Evolutionary conservation across 768 basidiomycete genomes (phyloP).

Genomic region (Mycena rebaudengoi): DNA sequence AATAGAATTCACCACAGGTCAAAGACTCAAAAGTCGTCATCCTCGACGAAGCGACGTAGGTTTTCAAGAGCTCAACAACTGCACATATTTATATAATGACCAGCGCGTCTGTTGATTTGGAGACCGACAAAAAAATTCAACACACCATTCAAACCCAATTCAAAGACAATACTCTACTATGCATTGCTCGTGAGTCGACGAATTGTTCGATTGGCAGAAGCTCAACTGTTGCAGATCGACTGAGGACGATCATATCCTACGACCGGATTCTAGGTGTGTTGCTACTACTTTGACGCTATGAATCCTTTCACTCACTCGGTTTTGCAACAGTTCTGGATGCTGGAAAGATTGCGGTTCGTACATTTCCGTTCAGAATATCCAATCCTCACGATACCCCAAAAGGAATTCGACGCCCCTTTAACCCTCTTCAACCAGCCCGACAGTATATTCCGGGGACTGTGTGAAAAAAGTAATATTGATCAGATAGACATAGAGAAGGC

Average conservation of each 20-base stretch:
- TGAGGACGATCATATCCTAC: slow-evolving; percentile 80
- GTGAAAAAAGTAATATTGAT: slow-evolving; percentile 54
- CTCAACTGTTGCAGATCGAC: slow-evolving; percentile 55
- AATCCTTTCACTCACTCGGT: too few relatives aligned
- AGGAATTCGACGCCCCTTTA: slow-evolving; percentile 62
- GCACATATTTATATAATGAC: background rate
- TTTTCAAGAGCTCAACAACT: slow-evolving; percentile 8
- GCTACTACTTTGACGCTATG: background rate
- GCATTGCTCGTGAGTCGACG: slow-evolving; percentile 75
- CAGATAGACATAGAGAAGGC: slow-evolving; percentile 48
- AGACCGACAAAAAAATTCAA: slow-evolving; percentile 86
- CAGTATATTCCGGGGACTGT: slow-evolving; percentile 60
- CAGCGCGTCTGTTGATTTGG: slow-evolving; percentile 75
- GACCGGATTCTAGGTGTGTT: slow-evolving; percentile 62
- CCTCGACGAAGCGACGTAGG: slow-evolving; percentile 78
- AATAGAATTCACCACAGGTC: slow-evolving; percentile 80
- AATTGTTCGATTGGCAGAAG: slow-evolving; percentile 22
- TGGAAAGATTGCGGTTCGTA: slow-evolving; percentile 61
- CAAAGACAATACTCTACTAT: slow-evolving; percentile 74
- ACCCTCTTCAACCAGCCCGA: slow-evolving; percentile 50
- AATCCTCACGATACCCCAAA: background rate
- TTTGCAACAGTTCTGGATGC: slow-evolving; percentile 74
- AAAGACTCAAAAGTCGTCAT: slow-evolving; percentile 79
- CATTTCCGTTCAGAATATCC: background rate
- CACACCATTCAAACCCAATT: slow-evolving; percentile 80